Conservation (phyloP, 495 filamentous ascomycete genomes). For the Podospora pseudopauciseta region DNA sequence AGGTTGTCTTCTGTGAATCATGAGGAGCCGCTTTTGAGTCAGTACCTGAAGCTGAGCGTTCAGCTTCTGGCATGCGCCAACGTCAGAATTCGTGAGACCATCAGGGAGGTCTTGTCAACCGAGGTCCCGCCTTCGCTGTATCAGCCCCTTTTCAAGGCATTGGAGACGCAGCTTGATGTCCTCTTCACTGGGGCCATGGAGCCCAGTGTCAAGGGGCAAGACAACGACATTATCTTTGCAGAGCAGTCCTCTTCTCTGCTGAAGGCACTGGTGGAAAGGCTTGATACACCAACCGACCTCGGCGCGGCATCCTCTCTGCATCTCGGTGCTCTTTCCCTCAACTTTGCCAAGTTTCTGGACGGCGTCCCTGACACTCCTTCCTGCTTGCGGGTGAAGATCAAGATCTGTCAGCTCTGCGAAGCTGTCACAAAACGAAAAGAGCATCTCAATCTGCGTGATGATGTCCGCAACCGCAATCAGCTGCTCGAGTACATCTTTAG, state of each 20-base stretch:
- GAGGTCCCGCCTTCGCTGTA: constrained; percentile 58
- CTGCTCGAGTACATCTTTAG: constrained; percentile 59
- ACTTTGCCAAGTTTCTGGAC: constrained; percentile 59
- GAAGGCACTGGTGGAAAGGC: constrained; percentile 57
- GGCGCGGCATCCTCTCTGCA: constrained; percentile 56
- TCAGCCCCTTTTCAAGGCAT: constrained; percentile 55
- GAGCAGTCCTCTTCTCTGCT: constrained; percentile 61
- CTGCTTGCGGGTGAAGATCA: constrained; percentile 59
- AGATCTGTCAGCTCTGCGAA: constrained; percentile 62
- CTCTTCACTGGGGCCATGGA: constrained; percentile 53
- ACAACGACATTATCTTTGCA: constrained; percentile 58
- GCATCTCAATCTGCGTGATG: constrained; percentile 60
- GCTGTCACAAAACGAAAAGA: constrained; percentile 62
- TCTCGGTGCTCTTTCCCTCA: constrained; percentile 56
- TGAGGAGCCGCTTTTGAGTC: constrained; percentile 54
- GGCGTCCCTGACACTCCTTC: constrained; percentile 47
- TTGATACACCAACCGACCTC: constrained; percentile 56
- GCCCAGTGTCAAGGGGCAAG: constrained; percentile 48
- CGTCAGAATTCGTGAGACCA: constrained; percentile 59
- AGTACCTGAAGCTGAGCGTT: constrained; percentile 58
- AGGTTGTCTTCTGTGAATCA: constrained; percentile 54
- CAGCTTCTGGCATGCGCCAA: constrained; percentile 60
- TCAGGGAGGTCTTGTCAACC: constrained; percentile 57
- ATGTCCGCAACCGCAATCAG: constrained; percentile 62
- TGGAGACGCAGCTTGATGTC: constrained; percentile 58